Evolutionary conservation across 176 grass and related monocot species (phyloP).

Genomic region (Hyparrhenia diplandra): DNA sequence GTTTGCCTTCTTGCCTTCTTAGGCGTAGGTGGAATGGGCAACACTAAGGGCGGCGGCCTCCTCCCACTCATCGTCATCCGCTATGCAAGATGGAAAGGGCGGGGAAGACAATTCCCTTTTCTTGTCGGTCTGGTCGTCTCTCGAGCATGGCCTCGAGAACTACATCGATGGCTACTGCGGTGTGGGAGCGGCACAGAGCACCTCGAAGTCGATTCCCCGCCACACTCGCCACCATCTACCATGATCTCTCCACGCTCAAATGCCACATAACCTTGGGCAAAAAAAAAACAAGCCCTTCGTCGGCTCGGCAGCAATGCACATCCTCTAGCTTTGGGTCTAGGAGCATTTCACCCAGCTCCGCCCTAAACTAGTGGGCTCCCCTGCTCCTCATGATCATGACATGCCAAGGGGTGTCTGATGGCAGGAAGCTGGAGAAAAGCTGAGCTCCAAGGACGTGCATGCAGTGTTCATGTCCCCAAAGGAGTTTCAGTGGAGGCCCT

Average conservation of each 20-base stretch:
- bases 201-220: no score
- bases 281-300: background rate
- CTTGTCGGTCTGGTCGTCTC: no score
- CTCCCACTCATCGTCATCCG: no score
- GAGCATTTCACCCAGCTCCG: slow-evolving; percentile 40
- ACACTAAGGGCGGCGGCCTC: no score
- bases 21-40: no score
- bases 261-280: background rate
- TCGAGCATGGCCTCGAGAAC: no score
- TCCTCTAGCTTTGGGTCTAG: slow-evolving; percentile 49
- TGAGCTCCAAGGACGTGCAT: background rate
- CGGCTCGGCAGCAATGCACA: slow-evolving; percentile 25
- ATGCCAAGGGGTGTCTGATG: slow-evolving; percentile 35
- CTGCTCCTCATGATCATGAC: background rate
- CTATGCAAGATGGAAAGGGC: no score
- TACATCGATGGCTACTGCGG: no score
- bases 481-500: slow-evolving; percentile 41
- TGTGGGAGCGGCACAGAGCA: no score
- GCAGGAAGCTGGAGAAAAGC: slow-evolving; percentile 7
- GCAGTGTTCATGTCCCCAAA: slow-evolving; percentile 16
- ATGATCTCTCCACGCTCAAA: slow-evolving; percentile 31
- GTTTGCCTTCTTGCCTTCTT: no score
- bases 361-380: background rate
- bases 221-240: slow-evolving; percentile 40
- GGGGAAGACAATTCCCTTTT: no score